A percentile compares a stretch with the other conserved stretches of the same genome.
Conservation (phyloP, 768 basidiomycete genomes). For the Naganishia randhawae region DNA sequence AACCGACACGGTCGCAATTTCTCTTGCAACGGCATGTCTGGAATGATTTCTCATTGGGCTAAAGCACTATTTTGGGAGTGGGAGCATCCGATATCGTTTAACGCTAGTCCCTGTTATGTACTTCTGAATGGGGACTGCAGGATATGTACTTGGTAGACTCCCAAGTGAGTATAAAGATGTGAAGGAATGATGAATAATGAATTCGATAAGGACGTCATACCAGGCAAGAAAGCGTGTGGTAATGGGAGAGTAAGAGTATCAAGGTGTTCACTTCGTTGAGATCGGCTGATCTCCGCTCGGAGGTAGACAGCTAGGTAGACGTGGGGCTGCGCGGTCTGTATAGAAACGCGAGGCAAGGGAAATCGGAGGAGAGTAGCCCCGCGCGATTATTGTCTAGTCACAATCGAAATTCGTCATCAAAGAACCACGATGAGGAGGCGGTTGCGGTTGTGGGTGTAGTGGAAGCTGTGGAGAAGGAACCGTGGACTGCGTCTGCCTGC, state of each 20-base stretch:
- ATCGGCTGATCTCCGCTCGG: no score
- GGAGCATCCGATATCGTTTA: neutral
- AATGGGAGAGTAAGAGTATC: no score
- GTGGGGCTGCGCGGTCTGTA: no score
- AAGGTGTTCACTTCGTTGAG: no score
- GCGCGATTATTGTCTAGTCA: no score
- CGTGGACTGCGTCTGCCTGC: no score
- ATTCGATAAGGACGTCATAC: neutral
- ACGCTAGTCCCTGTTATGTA: neutral
- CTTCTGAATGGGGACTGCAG: neutral
- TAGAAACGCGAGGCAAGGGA: no score
- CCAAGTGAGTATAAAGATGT: neutral
- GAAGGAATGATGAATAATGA: neutral
- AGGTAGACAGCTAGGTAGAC: no score
- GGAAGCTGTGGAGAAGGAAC: no score
- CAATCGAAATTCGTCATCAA: neutral
- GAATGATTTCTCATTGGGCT: neutral
- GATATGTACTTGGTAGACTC: constrained; percentile 4
- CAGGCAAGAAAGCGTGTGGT: no score
- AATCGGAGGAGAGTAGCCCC: no score
- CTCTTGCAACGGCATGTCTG: constrained; percentile 3
- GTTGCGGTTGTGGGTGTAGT: neutral
- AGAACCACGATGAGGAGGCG: neutral
- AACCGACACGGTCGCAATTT: neutral
- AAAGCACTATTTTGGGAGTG: neutral